Evolutionary conservation across 1,139 yeast species (phyloP).

Genomic region (Hanseniaspora gamundiae): DNA sequence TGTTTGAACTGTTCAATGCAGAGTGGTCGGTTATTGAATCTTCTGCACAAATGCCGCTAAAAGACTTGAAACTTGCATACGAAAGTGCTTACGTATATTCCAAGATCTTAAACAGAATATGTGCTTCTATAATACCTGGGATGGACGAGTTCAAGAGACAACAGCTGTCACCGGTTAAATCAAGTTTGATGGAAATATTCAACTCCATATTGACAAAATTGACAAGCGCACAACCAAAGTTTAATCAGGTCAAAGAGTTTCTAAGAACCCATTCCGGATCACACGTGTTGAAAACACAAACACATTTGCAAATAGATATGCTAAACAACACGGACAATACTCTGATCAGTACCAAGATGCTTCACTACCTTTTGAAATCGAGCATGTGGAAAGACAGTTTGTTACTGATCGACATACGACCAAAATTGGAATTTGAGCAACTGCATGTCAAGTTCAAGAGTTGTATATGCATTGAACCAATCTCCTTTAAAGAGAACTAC

Average conservation of each 20-base stretch:
- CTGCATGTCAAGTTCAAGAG: conserved; percentile 47
- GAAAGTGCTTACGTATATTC: not conserved
- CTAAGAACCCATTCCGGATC: conserved; percentile 12
- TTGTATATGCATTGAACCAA: conserved; percentile 63
- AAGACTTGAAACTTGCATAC: not conserved
- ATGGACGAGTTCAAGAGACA: not conserved
- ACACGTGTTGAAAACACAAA: conserved; percentile 3
- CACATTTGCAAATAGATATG: conserved; percentile 11
- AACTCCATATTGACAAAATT: not conserved
- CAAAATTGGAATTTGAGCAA: conserved; percentile 42
- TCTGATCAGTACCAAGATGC: conserved; percentile 10
- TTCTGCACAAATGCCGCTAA: not conserved
- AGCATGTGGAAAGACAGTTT: not conserved
- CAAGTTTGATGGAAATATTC: not conserved
- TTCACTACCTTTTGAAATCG: conserved; percentile 16
- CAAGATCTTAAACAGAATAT: not conserved
- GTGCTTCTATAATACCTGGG: not conserved
- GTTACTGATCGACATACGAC: conserved; percentile 55
- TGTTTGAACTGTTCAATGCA: not conserved
- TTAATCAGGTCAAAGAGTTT: conserved; percentile 16
- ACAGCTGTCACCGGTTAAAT: not conserved
- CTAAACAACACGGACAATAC: conserved; percentile 11
- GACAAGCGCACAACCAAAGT: conserved; percentile 5
- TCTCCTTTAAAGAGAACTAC: conserved; percentile 33
- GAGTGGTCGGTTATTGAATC: not conserved